phyloP scores from a whole-genome alignment of 495 filamentous ascomycete genomes.

The Hypoxylon trugodes region DNA sequence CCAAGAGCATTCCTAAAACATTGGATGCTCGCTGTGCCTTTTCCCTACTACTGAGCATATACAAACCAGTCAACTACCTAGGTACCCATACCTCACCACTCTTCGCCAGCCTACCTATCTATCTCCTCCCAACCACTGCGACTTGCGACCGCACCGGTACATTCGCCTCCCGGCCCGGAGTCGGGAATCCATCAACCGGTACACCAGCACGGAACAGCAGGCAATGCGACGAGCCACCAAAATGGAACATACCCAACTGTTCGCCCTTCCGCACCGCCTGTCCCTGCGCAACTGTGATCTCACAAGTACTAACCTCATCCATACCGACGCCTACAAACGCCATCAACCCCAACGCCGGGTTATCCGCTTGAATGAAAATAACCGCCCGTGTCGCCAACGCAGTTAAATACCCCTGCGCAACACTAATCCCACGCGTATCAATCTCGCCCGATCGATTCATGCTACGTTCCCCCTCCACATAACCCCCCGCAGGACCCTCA shows the following conservation, averaged over 20 bases:
- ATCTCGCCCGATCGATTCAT: slow-evolving; percentile 35
- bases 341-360: slow-evolving; percentile 70
- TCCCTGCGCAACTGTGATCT: slow-evolving; percentile 69
- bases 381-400: slow-evolving; percentile 66
- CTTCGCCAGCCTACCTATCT: background rate
- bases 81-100: background rate
- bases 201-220: slow-evolving; percentile 63
- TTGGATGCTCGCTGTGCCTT: background rate
- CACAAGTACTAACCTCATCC: slow-evolving; percentile 74
- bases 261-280: slow-evolving; percentile 71
- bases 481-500: slow-evolving; percentile 47
- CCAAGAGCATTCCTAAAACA: background rate
- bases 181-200: slow-evolving; percentile 57
- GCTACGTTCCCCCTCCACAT: slow-evolving; percentile 42
- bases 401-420: slow-evolving; percentile 67
- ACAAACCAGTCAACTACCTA: background rate
- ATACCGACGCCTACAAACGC: slow-evolving; percentile 72
- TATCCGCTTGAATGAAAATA: slow-evolving; percentile 75
- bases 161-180: slow-evolving; percentile 58
- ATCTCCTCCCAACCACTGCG: slow-evolving; percentile 50
- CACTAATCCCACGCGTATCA: slow-evolving; percentile 46
- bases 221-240: slow-evolving; percentile 72
- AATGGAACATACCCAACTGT: slow-evolving; percentile 77
- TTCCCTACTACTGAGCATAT: background rate
- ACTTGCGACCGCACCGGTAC: slow-evolving; percentile 64